Conservation (phyloP, 2,329 filamentous ascomycete genomes). For the Phialemoniopsis sp. region DNA sequence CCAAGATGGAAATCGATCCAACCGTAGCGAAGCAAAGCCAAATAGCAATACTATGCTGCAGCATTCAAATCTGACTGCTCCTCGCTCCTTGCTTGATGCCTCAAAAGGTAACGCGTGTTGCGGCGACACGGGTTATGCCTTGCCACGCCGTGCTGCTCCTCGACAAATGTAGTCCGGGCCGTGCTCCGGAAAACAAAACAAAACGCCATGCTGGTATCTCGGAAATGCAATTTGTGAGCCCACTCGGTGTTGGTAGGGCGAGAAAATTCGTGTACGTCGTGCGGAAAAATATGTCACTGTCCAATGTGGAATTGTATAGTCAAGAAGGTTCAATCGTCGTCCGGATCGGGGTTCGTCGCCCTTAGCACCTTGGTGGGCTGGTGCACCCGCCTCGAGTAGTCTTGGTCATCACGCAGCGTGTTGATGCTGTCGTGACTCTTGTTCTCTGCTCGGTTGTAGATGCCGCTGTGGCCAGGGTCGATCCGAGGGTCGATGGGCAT, state of each 20-base stretch:
- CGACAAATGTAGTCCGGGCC: neutral
- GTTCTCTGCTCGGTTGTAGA: constrained; percentile 49
- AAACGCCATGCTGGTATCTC: constrained; percentile 43
- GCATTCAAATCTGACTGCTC: too few relatives aligned
- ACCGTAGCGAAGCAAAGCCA: too few relatives aligned
- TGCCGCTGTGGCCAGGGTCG: constrained; percentile 54
- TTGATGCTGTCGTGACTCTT: constrained; percentile 61
- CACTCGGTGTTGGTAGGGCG: constrained; percentile 15
- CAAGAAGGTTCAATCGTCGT: constrained; percentile 20
- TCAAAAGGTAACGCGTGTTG: too few relatives aligned
- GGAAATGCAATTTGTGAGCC: constrained; percentile 31
- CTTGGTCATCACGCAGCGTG: constrained; percentile 60
- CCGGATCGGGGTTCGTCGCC: constrained; percentile 58
- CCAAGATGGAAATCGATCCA: too few relatives aligned
- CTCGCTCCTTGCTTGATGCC: too few relatives aligned
- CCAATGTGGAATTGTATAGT: neutral
- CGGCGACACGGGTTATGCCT: too few relatives aligned
- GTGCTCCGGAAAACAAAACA: neutral
- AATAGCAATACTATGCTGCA: too few relatives aligned
- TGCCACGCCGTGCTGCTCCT: too few relatives aligned
- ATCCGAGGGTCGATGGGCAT: constrained; percentile 60
- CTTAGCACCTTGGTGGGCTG: constrained; percentile 50
- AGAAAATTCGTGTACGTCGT: constrained; percentile 26
- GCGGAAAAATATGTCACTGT: constrained; percentile 12
- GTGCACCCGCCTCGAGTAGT: constrained; percentile 59